phyloP scores from a whole-genome alignment of 2,329 filamentous ascomycete genomes.

The Chaetomiaceae sp. region DNA sequence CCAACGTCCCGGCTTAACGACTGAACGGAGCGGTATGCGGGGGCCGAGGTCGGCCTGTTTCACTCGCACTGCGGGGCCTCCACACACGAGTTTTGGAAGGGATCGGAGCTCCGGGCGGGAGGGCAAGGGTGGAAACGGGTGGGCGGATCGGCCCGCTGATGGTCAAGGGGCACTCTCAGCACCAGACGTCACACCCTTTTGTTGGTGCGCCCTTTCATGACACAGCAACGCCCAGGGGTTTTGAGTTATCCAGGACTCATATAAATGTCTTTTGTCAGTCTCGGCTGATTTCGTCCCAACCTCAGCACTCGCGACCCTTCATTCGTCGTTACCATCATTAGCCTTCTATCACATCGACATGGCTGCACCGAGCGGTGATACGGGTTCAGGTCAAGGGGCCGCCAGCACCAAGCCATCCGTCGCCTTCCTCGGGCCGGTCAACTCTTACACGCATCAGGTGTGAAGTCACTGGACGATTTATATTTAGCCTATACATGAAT shows the following conservation, averaged over 20 bases:
- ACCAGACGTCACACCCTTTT: neutral
- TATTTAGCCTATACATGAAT: neutral
- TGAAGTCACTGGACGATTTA: neutral
- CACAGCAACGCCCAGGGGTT: too few species aligned
- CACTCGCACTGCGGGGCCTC: conserved; percentile 7
- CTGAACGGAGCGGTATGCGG: neutral
- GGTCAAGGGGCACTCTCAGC: neutral
- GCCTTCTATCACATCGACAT: neutral
- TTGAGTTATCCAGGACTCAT: too few species aligned
- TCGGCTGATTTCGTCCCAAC: too few species aligned
- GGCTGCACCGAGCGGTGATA: neutral
- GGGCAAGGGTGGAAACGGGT: neutral
- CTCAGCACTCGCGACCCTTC: too few species aligned
- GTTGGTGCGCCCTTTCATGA: too few species aligned
- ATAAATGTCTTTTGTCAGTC: too few species aligned
- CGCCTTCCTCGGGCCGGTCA: conserved; percentile 24
- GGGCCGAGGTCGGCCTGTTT: conserved; percentile 15
- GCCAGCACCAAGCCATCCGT: conserved; percentile 12
- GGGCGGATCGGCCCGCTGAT: conserved; percentile 1
- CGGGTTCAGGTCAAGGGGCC: neutral
- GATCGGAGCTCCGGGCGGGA: neutral
- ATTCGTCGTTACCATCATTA: neutral
- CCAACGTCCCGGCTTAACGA: too few species aligned
- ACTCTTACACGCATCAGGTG: conserved; percentile 27
- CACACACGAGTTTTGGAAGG: neutral